These are phyloP conservation scores for Dalbergia oliveri DNA, from an alignment of 306 rosid genomes.

Conservation along the genomic window DNA sequence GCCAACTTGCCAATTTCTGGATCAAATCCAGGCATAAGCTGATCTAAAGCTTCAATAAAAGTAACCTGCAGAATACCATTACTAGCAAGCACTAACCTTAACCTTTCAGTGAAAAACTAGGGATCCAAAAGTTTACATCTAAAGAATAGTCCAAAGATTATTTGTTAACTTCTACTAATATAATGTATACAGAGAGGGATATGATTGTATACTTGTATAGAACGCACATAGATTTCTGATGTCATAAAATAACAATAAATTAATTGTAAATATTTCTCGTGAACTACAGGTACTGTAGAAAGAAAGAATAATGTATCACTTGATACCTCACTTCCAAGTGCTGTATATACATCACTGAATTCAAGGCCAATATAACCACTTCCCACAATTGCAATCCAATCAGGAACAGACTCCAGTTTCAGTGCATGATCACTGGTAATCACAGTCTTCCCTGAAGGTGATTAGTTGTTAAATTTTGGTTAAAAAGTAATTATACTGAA, in stretches of 20 bases:
- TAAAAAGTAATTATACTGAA: conserved; percentile 20
- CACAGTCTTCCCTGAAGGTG: conserved; percentile 88
- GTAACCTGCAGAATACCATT: conserved; percentile 77
- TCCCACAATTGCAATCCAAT: conserved; percentile 98
- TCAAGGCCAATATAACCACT: conserved; percentile 99
- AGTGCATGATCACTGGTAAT: conserved; percentile 99
- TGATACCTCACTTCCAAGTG: conserved; percentile 97
- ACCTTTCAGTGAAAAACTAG: not conserved
- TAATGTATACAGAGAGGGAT: not conserved
- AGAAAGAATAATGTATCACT: conserved; percentile 34
- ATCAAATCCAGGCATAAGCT: conserved; percentile 99
- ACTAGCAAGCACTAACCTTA: conserved; percentile 31
- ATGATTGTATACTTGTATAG: not conserved
- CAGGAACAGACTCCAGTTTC: conserved; percentile 94
- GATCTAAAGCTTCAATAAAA: conserved; percentile 94
- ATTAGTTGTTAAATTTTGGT: conserved; percentile 14
- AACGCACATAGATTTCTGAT: conserved; percentile 10
- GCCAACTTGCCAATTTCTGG: conserved; percentile 99
- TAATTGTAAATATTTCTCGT: conserved; percentile 32
- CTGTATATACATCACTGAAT: conserved; percentile 98
- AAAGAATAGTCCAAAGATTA: conserved; percentile 29
- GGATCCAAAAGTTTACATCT: conserved; percentile 21
- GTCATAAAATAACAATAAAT: conserved; percentile 11
- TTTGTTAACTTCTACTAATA: not conserved
- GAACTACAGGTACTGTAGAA: conserved; percentile 15